A percentile compares a stretch with the other conserved stretches of the same genome.
Evolutionary conservation across 177 flowering plant genomes (phyloP).

Genomic region (Vitis hybrid): DNA sequence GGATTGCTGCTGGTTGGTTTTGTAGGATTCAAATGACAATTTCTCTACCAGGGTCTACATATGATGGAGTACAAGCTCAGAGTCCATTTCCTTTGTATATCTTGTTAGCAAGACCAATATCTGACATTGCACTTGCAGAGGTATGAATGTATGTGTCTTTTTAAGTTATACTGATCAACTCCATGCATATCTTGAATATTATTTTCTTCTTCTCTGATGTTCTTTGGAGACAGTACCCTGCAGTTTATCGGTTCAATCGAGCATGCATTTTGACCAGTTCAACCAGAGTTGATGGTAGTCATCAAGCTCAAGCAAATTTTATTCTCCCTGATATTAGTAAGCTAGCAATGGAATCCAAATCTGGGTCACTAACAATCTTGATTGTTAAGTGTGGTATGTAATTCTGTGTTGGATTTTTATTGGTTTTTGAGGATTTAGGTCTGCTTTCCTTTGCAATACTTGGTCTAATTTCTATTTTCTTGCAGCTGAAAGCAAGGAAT

Average conservation of each 20-base stretch:
- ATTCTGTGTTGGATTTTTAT: conserved; percentile 2
- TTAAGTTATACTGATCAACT: not conserved
- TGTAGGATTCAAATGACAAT: conserved; percentile 71
- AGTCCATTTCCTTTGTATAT: conserved; percentile 61
- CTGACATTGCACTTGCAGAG: conserved; percentile 46
- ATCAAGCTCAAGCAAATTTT: conserved; percentile 53
- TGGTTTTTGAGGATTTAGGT: conserved; percentile 3
- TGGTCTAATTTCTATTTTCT: not conserved
- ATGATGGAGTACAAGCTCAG: conserved; percentile 40
- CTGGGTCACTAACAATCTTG: conserved; percentile 58
- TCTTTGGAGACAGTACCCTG: conserved; percentile 52
- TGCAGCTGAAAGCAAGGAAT: conserved; percentile 44
- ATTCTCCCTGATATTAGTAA: conserved; percentile 74
- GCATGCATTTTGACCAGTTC: conserved; percentile 43
- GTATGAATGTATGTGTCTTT: conserved; percentile 34
- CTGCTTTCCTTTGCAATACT: not conserved
- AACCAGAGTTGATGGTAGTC: conserved; percentile 39
- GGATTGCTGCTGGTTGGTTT: conserved; percentile 2
- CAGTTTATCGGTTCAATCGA: conserved; percentile 56
- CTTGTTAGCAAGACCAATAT: conserved; percentile 57
- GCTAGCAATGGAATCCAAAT: conserved; percentile 55
- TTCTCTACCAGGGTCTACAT: conserved; percentile 46
- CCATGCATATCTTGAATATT: not conserved
- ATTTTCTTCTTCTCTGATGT: conserved; percentile 13
- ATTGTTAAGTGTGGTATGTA: conserved; percentile 75